A percentile compares a stretch with the other conserved stretches of the same genome.
Conservation (phyloP, 2,329 filamentous ascomycete genomes). For the Rutstroemia sp. region DNA sequence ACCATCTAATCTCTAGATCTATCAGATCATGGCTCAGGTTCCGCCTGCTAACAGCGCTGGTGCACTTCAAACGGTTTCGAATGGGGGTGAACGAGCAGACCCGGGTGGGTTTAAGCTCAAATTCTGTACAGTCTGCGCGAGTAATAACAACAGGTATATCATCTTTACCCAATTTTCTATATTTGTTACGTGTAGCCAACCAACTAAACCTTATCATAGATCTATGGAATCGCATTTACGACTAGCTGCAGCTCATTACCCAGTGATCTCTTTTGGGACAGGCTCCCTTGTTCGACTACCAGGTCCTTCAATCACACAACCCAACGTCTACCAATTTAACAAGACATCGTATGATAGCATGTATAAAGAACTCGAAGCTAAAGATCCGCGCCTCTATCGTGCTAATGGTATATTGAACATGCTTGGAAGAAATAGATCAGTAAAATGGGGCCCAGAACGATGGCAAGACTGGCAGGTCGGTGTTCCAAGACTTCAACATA, state of each 20-base stretch:
- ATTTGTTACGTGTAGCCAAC: background rate
- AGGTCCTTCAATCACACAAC: conserved; percentile 82
- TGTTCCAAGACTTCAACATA: conserved; percentile 69
- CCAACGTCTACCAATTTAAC: conserved; percentile 98
- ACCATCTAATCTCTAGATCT: background rate
- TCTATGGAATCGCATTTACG: conserved; percentile 99
- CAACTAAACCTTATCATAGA: conserved; percentile 36
- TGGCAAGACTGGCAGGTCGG: conserved; percentile 98
- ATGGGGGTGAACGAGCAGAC: conserved; percentile 21
- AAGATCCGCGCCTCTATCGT: conserved; percentile 81
- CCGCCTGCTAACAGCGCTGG: conserved; percentile 15
- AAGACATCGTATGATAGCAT: conserved; percentile 92
- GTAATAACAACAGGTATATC: conserved; percentile 86
- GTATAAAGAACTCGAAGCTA: conserved; percentile 80
- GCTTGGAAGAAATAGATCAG: conserved; percentile 81
- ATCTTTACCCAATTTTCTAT: background rate
- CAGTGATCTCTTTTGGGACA: conserved; percentile 97
- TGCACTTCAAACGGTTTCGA: conserved; percentile 9
- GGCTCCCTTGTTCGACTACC: conserved; percentile 90
- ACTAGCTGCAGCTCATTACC: conserved; percentile 77
- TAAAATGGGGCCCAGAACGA: conserved; percentile 93
- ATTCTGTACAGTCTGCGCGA: conserved; percentile 98
- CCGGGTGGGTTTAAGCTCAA: conserved; percentile 71
- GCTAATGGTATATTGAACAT: conserved; percentile 93
- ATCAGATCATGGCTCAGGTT: conserved; percentile 8